phyloP scores from a whole-genome alignment of 176 grass and related monocot genomes.

The Themeda triandra region DNA sequence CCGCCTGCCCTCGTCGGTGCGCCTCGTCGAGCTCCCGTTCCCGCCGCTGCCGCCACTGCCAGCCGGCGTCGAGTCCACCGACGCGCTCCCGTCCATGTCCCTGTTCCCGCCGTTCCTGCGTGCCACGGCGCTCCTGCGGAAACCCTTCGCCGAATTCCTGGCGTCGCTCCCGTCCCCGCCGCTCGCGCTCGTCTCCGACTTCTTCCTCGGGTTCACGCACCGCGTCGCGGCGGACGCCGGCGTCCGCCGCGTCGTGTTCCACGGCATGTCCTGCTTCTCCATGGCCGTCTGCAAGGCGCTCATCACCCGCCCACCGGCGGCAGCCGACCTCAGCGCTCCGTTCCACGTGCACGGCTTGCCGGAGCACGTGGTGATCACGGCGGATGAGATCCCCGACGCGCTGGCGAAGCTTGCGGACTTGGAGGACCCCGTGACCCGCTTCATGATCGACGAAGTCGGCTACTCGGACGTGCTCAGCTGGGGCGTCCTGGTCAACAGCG shows the following conservation, averaged over 20 bases:
- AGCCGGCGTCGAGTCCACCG: conserved; percentile 46
- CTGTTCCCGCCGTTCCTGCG: conserved; percentile 57
- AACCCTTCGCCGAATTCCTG: conserved; percentile 40
- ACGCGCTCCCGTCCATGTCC: conserved; percentile 31
- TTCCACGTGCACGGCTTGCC: conserved; percentile 43
- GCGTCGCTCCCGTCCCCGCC: conserved; percentile 23
- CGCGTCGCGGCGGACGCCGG: neutral
- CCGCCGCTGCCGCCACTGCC: conserved; percentile 35
- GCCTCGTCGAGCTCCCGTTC: conserved; percentile 47
- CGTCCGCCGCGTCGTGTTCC: conserved; percentile 50
- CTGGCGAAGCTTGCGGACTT: conserved; percentile 20
- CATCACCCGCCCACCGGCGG: neutral
- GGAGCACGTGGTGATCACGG: conserved; percentile 40
- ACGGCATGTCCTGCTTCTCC: conserved; percentile 69
- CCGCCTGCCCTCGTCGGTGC: conserved; percentile 13
- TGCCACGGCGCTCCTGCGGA: conserved; percentile 49
- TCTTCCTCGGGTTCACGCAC: conserved; percentile 61
- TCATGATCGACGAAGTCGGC: conserved; percentile 23
- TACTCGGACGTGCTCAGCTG: conserved; percentile 23
- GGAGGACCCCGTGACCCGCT: conserved; percentile 25
- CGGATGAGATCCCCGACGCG: conserved; percentile 13
- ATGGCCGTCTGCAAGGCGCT: conserved; percentile 53
- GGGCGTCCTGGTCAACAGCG: conserved; percentile 60
- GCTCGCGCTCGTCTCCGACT: conserved; percentile 54
- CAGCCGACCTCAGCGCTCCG: neutral